Conservation (phyloP, 75 land plant genomes). For the Azolla pinnata region DNA sequence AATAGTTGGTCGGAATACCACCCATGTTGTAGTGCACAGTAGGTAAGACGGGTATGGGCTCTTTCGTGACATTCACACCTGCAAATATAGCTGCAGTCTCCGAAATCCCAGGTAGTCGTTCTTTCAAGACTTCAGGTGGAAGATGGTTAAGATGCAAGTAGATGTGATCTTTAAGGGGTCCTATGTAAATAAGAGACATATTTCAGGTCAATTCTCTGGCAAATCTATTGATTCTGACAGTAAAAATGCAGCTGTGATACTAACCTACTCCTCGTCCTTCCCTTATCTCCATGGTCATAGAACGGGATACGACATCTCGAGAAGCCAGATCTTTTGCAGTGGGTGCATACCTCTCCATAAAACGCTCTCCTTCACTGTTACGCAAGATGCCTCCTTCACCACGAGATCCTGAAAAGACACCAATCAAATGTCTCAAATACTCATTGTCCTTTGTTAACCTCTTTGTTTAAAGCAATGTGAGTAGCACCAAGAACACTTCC, state of each 20-base stretch:
- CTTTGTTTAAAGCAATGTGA: too few species aligned
- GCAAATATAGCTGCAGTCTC: slow-evolving; percentile 99
- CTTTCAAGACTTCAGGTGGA: slow-evolving; percentile 96
- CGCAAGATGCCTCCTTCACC: slow-evolving; percentile 99
- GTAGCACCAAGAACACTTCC: too few species aligned
- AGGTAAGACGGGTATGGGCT: slow-evolving; percentile 97
- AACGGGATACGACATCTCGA: slow-evolving; percentile 95
- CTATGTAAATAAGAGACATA: slow-evolving; percentile 36
- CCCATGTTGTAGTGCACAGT: slow-evolving; percentile 99
- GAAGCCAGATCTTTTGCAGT: slow-evolving; percentile 98
- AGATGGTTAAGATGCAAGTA: slow-evolving; percentile 95
- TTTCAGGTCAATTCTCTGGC: too few species aligned
- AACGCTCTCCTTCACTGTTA: slow-evolving; percentile 97
- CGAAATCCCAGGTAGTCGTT: slow-evolving; percentile 96
- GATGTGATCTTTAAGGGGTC: slow-evolving; percentile 94
- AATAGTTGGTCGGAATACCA: slow-evolving; percentile 89
- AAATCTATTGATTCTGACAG: too few species aligned
- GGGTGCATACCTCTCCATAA: slow-evolving; percentile 99
- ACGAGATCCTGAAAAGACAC: slow-evolving; percentile 82
- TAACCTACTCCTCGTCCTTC: slow-evolving; percentile 99
- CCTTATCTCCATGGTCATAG: slow-evolving; percentile 99
- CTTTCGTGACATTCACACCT: slow-evolving; percentile 99
- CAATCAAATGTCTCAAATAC: too few species aligned
- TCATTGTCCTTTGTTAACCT: too few species aligned
- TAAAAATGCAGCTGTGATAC: too few species aligned